These are phyloP conservation scores for Primulina huaijiensis DNA, from an alignment of 257 asterid species.

Conservation along the genomic window DNA sequence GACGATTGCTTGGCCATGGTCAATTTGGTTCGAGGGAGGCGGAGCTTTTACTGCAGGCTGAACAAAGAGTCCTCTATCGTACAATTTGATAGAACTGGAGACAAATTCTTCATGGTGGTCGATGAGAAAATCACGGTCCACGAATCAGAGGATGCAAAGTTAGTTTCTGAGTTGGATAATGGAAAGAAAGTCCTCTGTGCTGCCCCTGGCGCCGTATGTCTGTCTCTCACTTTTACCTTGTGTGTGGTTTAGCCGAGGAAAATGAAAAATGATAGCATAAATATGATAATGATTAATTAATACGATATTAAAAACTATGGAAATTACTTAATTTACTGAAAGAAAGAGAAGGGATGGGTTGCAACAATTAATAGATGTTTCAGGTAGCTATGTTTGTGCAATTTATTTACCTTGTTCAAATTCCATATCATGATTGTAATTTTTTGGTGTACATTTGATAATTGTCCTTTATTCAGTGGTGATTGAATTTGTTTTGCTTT, in stretches of 20 bases:
- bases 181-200: constrained; percentile 71
- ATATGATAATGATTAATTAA: not conserved
- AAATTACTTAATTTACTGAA: too few relatives aligned
- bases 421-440: not conserved
- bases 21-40: constrained; percentile 79
- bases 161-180: constrained; percentile 51
- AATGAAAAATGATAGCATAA: not conserved
- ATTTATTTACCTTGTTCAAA: not conserved
- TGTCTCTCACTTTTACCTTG: not conserved
- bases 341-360: not conserved
- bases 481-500: constrained; percentile 11
- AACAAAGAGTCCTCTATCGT: constrained; percentile 71
- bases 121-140: constrained; percentile 70
- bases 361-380: not conserved
- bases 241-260: not conserved
- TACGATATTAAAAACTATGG: not conserved
- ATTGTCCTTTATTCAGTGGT: not conserved
- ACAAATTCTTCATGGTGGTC: constrained; percentile 58
- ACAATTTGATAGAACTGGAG: constrained; percentile 54
- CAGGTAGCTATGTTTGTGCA: not conserved
- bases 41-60: constrained; percentile 72
- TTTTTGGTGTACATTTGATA: not conserved
- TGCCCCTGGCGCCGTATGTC: constrained; percentile 55
- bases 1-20: constrained; percentile 85
- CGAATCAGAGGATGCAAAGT: constrained; percentile 73